Evolutionary conservation across 2,329 filamentous ascomycete genomes (phyloP).

Genomic region (Talaromyces sp.): DNA sequence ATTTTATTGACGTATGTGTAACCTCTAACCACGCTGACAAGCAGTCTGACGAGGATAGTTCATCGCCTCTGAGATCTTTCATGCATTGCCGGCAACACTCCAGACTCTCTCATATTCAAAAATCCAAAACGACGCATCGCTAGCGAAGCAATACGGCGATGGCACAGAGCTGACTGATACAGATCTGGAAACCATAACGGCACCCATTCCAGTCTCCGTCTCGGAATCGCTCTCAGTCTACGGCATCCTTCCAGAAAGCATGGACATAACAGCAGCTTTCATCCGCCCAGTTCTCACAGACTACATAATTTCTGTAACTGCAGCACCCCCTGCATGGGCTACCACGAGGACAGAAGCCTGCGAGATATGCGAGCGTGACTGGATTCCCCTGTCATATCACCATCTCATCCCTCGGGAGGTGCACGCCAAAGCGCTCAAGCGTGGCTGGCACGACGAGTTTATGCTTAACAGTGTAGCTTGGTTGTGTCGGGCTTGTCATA

Average conservation of each 20-base stretch:
- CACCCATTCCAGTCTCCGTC: slow-evolving; percentile 56
- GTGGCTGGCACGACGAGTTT: slow-evolving; percentile 74
- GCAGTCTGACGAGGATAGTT: slow-evolving; percentile 49
- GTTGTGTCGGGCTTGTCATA: slow-evolving; percentile 80
- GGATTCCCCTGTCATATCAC: slow-evolving; percentile 76
- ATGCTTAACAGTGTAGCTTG: slow-evolving; percentile 77
- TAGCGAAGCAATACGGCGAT: slow-evolving; percentile 55
- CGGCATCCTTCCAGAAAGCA: slow-evolving; percentile 52
- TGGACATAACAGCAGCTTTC: slow-evolving; percentile 50
- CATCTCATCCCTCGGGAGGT: slow-evolving; percentile 77
- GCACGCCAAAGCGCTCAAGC: slow-evolving; percentile 70
- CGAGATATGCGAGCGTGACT: slow-evolving; percentile 71
- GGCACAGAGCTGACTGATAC: slow-evolving; percentile 53
- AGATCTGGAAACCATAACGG: slow-evolving; percentile 51
- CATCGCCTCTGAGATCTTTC: slow-evolving; percentile 66
- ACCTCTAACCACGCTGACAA: background rate
- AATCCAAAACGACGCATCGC: slow-evolving; percentile 47
- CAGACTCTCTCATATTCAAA: slow-evolving; percentile 59
- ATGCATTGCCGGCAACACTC: slow-evolving; percentile 58
- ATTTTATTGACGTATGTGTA: slow-evolving; percentile 66
- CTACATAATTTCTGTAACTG: slow-evolving; percentile 58
- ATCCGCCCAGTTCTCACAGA: slow-evolving; percentile 60
- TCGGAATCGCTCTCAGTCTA: slow-evolving; percentile 67
- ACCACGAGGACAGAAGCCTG: slow-evolving; percentile 59
- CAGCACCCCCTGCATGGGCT: slow-evolving; percentile 61